phyloP scores from a whole-genome alignment of 495 filamentous ascomycete genomes.

The Copromyces sp. region DNA sequence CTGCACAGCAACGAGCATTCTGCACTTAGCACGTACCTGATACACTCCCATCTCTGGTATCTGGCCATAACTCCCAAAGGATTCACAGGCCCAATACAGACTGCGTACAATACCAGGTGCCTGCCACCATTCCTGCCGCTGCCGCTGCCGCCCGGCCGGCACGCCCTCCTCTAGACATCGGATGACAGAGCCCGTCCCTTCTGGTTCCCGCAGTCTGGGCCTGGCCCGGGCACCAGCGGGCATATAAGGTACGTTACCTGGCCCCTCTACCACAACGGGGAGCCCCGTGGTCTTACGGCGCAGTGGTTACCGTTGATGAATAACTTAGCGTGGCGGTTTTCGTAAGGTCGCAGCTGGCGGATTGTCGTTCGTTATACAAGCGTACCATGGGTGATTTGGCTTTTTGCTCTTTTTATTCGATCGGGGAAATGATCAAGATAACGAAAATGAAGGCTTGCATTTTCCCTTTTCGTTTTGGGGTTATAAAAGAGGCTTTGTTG shows the following conservation, averaged over 20 bases:
- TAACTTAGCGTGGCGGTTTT: background rate
- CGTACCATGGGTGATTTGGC: background rate
- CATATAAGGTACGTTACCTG: background rate
- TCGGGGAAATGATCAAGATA: background rate
- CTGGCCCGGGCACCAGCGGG: background rate
- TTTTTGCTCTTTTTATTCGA: background rate
- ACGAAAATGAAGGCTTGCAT: background rate
- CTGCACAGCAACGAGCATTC: background rate
- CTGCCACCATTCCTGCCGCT: background rate
- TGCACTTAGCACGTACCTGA: background rate
- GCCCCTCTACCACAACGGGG: background rate
- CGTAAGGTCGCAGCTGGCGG: background rate
- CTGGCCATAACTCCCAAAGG: background rate
- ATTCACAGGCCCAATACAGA: background rate
- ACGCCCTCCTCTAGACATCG: background rate
- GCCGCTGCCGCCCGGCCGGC: background rate
- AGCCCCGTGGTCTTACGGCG: background rate
- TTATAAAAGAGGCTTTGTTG: background rate
- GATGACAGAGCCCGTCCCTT: background rate
- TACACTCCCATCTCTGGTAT: background rate
- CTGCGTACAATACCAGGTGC: background rate
- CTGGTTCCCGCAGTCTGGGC: background rate
- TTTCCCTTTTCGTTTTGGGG: background rate
- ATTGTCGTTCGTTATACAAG: background rate
- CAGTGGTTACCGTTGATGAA: background rate